phyloP scores from a whole-genome alignment of 2,329 filamentous ascomycete species.

The Calonectria leucothoes region DNA sequence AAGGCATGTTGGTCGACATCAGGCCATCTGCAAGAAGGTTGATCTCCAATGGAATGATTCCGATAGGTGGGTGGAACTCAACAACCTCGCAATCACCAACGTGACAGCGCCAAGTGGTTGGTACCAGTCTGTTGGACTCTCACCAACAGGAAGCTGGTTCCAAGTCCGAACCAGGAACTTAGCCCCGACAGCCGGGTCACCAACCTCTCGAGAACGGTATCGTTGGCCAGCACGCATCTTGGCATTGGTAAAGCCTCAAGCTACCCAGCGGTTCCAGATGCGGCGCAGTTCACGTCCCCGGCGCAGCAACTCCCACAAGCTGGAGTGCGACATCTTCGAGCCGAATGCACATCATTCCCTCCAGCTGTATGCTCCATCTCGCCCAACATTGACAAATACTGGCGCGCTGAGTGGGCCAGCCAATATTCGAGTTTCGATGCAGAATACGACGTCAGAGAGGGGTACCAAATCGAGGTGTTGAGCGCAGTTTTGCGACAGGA shows the following conservation, averaged over 20 bases:
- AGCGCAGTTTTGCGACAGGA: neutral
- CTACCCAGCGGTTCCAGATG: neutral
- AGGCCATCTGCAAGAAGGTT: neutral
- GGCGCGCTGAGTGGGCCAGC: neutral
- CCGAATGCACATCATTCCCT: neutral
- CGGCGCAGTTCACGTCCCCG: neutral
- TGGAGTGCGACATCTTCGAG: neutral
- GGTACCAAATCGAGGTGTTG: neutral
- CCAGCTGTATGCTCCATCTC: neutral
- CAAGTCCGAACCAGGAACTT: too few relatives aligned
- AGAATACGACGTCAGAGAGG: constrained; percentile 1
- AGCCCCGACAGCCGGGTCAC: neutral
- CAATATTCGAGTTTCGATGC: neutral
- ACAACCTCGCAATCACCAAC: neutral
- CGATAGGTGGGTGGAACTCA: neutral
- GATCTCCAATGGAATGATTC: neutral
- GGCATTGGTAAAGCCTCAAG: neutral
- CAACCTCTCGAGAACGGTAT: neutral
- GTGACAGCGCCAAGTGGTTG: neutral
- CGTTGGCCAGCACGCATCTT: neutral
- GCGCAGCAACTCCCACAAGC: neutral
- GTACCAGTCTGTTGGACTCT: neutral
- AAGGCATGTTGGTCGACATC: neutral
- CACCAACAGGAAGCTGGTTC: neutral
- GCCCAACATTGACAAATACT: neutral